A percentile compares a stretch with the other conserved stretches of the same genome.
These are phyloP conservation scores for Eucalyptus marginata DNA, from an alignment of 345 rosid genomes.

Conservation along the genomic window DNA sequence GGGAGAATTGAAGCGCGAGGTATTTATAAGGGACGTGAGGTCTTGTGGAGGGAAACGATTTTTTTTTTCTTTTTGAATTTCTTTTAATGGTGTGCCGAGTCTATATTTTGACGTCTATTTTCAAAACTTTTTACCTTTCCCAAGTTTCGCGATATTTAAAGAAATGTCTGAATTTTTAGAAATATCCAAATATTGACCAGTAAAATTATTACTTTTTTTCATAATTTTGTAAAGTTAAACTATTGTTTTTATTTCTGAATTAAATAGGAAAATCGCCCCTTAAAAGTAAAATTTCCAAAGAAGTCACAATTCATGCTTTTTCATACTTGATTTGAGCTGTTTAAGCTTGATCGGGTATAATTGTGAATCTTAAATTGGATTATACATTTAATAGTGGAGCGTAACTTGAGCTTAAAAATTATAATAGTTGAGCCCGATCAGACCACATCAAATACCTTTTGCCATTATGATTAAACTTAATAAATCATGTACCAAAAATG, in stretches of 20 bases:
- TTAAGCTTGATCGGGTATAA: background rate
- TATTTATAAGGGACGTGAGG: background rate
- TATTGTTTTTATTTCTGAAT: background rate
- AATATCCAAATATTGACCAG: background rate
- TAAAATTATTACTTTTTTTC: background rate
- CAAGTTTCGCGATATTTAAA: background rate
- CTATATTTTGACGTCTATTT: background rate
- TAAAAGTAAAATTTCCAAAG: background rate
- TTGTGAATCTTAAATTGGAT: background rate
- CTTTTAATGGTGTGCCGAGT: background rate
- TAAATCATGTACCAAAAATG: background rate
- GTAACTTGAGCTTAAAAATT: background rate
- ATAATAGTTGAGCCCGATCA: background rate
- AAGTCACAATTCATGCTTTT: background rate
- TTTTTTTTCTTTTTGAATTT: background rate
- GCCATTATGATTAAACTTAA: background rate
- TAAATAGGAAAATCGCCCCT: background rate
- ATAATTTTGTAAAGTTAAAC: background rate
- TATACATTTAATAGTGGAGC: background rate
- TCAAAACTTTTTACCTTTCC: background rate
- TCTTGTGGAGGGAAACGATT: background rate
- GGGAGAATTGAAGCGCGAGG: background rate
- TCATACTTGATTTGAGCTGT: background rate
- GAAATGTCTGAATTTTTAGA: background rate
- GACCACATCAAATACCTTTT: background rate